Base-by-base conservation (phyloP, 208 protist genomes). In the Leishmania tarentolae region DNA sequence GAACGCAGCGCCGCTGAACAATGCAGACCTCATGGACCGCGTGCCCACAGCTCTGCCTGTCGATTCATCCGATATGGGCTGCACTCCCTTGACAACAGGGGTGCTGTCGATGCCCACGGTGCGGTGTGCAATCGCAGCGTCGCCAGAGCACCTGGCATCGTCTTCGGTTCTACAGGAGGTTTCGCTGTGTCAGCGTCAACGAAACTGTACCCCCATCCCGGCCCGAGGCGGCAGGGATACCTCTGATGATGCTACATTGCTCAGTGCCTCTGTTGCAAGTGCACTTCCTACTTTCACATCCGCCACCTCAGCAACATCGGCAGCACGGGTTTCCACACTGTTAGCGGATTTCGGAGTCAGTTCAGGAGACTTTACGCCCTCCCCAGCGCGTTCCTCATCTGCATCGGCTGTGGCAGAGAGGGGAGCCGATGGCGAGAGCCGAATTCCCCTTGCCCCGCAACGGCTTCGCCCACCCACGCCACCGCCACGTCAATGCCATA, bases 401-500 rank as follows among this genome's bases (percentile, higher is more conserved):
- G 46, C 44, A 31, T 76, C 21, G 47, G 31, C 50, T 47, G 42
- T 46, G 69, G 24, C 11, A 31, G 11, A 47, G 44, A 52, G 9
- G 44, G 44, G 21, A 73, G 44, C 69, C 40, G 69, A 73, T 11
- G 69, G 69, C 44, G 3, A 11, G 69, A 24, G 6, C 44, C 44
- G 5, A 44, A 21, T 0, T 31, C 13, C 71, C 71, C 5, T 19
- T 37, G 21, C 74, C 52, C 52, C 56, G 56, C 74, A 28, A 35
- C 56, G 11, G 56, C 68, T 73, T 7, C 78, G 56, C 17, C 78
- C 82, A 52, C 82, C 82, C 46, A 82, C 77, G 74, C 82, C 82
- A 40, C 83, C 83, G 37, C 82, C 82, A 31, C 84, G 80, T 2
- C 76, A 56, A 65, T 81, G 80, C 68, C 47, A 83, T 65, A 19